A percentile compares a stretch with the other conserved stretches of the same genome.
Conservation (phyloP, 2,329 filamentous ascomycete genomes). For the Emergomyces pasteurianus region DNA sequence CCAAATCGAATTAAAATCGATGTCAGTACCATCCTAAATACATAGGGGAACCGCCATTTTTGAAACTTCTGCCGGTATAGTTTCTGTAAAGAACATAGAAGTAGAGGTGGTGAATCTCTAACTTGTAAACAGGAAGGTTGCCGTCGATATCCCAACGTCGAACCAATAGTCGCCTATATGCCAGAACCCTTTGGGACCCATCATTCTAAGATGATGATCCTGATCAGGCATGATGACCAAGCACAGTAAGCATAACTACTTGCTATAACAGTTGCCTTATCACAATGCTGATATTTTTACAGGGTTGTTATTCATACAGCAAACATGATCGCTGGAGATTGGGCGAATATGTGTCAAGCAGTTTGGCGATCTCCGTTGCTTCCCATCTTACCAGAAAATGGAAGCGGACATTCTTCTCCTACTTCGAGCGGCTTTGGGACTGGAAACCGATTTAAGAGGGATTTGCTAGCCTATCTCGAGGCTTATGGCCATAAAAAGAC, state of each 20-base stretch:
- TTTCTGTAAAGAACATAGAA: not conserved
- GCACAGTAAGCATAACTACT: slow-evolving; percentile 47
- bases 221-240: slow-evolving; percentile 63
- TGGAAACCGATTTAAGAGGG: slow-evolving; percentile 61
- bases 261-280: not conserved
- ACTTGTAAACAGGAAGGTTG: slow-evolving; percentile 44
- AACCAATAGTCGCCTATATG: slow-evolving; percentile 62
- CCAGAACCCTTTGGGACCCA: slow-evolving; percentile 79
- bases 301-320: slow-evolving; percentile 72
- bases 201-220: slow-evolving; percentile 76
- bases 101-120: not conserved
- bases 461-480: slow-evolving; percentile 59
- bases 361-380: slow-evolving; percentile 67
- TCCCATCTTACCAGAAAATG: slow-evolving; percentile 31
- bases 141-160: slow-evolving; percentile 52
- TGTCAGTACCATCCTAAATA: slow-evolving; percentile 31
- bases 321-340: slow-evolving; percentile 82
- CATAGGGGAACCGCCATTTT: not conserved
- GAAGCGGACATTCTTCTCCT: not conserved
- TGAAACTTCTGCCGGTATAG: not conserved
- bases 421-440: slow-evolving; percentile 37
- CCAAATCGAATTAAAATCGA: slow-evolving; percentile 44
- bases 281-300: slow-evolving; percentile 4
- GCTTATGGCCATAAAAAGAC: slow-evolving; percentile 52
- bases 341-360: slow-evolving; percentile 78